phyloP scores from a whole-genome alignment of 768 basidiomycete genomes.

The Serendipita vermifera region DNA sequence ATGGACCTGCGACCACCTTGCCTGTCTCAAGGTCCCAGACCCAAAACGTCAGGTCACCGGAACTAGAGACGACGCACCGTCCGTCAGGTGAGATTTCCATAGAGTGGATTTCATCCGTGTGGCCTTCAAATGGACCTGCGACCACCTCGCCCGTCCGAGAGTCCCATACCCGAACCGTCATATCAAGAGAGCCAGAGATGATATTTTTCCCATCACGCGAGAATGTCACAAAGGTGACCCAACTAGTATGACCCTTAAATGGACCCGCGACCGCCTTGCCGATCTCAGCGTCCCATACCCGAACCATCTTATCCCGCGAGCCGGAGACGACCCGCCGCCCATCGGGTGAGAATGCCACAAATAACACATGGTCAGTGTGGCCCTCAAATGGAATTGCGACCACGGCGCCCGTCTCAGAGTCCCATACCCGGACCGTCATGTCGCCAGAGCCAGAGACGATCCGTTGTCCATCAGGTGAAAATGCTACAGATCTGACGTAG shows the following conservation, averaged over 20 bases:
- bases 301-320: constrained; percentile 20
- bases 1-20: no score
- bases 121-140: no score
- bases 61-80: no score
- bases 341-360: no score
- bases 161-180: constrained; percentile 33
- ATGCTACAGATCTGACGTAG: constrained; percentile 17
- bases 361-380: constrained; percentile 15
- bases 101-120: no score
- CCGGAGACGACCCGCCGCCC: no score
- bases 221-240: constrained; percentile 16
- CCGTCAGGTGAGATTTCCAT: no score
- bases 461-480: constrained; percentile 21
- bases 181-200: constrained; percentile 34
- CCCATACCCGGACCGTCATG: constrained; percentile 23
- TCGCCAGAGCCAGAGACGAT: constrained; percentile 22
- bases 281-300: constrained; percentile 16
- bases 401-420: constrained; percentile 15
- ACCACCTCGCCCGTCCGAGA: no score
- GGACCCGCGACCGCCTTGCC: constrained; percentile 2
- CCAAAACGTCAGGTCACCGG: no score
- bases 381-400: constrained; percentile 14
- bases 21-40: no score
- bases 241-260: constrained; percentile 15
- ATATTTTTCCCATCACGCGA: constrained; percentile 23